Conservation (phyloP, 148 eudicot species). For the Persicaria tinctoria region DNA sequence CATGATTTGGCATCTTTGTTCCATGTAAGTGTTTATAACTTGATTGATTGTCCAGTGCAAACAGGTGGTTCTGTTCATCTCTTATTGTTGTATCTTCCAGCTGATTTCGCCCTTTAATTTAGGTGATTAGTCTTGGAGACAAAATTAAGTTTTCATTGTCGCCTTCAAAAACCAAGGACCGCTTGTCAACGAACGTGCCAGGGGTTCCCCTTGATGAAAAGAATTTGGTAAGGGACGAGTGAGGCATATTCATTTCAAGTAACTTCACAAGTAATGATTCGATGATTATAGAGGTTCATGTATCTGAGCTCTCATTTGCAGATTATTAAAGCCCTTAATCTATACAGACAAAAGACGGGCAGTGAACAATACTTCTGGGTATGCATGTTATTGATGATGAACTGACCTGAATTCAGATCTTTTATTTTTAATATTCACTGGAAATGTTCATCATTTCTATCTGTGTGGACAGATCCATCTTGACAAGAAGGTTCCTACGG, state of each 20-base stretch:
- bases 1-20: slow-evolving; percentile 98
- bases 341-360: slow-evolving; percentile 83
- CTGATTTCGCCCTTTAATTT: background rate
- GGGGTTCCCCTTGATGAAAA: slow-evolving; percentile 89
- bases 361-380: slow-evolving; percentile 84
- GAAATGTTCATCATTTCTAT: background rate
- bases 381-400: slow-evolving; percentile 14
- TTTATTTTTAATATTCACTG: slow-evolving; percentile 3
- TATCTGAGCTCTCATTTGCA: slow-evolving; percentile 26
- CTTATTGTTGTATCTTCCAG: background rate
- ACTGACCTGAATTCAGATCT: background rate
- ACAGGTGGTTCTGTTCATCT: background rate
- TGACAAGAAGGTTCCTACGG: slow-evolving; percentile 95
- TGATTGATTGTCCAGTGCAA: background rate
- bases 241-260: background rate
- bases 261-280: background rate
- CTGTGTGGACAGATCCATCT: slow-evolving; percentile 62
- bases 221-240: slow-evolving; percentile 60
- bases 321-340: slow-evolving; percentile 85
- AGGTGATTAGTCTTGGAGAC: slow-evolving; percentile 96
- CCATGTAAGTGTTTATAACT: slow-evolving; percentile 51
- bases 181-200: slow-evolving; percentile 77
- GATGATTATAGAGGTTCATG: background rate
- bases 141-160: slow-evolving; percentile 83
- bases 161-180: slow-evolving; percentile 78